A percentile compares a stretch with the other conserved stretches of the same genome.
Conservation (phyloP, 1,139 yeast species). For the Chernovozyma sophiae-reginae region DNA sequence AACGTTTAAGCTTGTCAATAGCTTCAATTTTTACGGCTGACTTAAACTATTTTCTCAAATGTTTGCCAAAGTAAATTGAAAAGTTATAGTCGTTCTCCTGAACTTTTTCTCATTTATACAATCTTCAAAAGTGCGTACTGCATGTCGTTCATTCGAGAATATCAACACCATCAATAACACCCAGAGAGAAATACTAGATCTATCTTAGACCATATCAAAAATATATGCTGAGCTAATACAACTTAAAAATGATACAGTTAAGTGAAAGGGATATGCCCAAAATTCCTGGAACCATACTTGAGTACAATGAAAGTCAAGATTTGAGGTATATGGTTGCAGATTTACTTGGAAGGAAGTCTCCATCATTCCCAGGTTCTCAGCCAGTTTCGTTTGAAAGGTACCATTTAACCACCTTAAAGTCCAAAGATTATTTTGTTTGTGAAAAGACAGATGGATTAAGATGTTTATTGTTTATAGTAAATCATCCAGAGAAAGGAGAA, state of each 20-base stretch:
- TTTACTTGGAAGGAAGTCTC: conserved; percentile 51
- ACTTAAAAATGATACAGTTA: conserved; percentile 28
- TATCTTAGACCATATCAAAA: too few relatives aligned
- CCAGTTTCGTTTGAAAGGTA: conserved; percentile 85
- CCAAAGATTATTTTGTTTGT: conserved; percentile 75
- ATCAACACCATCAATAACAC: too few relatives aligned
- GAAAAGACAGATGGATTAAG: conserved; percentile 95
- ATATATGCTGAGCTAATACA: too few relatives aligned
- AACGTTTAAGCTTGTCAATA: too few relatives aligned
- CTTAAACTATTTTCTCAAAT: too few relatives aligned
- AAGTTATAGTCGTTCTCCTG: too few relatives aligned
- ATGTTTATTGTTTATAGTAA: conserved; percentile 61
- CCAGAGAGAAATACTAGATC: too few relatives aligned
- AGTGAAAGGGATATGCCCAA: conserved; percentile 68
- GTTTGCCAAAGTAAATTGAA: too few relatives aligned
- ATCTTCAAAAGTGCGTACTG: too few relatives aligned
- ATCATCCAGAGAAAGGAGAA: conserved; percentile 71
- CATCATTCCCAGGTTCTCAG: conserved; percentile 82
- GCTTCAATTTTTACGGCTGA: too few relatives aligned
- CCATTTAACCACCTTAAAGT: conserved; percentile 61
- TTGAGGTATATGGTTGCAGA: conserved; percentile 68
- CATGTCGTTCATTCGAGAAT: too few relatives aligned
- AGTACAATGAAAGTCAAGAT: conserved; percentile 65
- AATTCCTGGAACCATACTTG: conserved; percentile 78
- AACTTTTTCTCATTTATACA: too few relatives aligned